Evolutionary conservation across 257 asterid genomes (phyloP), one percentile per base, ranked within the genome.

Genomic region (Cordia subcordata): DNA sequence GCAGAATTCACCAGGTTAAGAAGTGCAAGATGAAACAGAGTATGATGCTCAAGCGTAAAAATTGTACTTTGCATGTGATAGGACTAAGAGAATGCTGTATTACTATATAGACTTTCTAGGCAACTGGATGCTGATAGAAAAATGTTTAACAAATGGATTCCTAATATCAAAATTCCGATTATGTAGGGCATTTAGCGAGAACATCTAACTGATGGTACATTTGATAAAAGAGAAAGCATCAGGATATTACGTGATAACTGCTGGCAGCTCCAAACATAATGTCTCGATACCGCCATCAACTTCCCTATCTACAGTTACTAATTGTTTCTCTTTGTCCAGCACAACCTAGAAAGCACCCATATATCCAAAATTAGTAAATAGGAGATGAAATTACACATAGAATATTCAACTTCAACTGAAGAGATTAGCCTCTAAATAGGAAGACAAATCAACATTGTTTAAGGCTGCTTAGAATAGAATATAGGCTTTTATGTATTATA

Each of bases 221-320:
- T 27, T 27, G 35, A 27, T 27, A 27, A 27, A 27, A 27, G 35
- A 27, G 35, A 1, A 27, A 27, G 35, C 35, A 27, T 27, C 35
- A 27, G 35, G n/a, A 27, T 27, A 27, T 27, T 84, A 92, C 99
- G 99, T 88, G 75, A 92, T 82, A 49, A 92, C 99, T 54, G 96
- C 99, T 58, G 99, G 99, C 63, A 92, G 79, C 51, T 84, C 94
- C 82, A 92, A 74, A 68, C 79, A 81, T 68, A 92, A 51, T 13
- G 96, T 92, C 81, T 92, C 99, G 1, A 88, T 82, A 45, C 99
- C 99, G 55, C 97, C 99, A 75, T 92, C 99, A 20, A 92, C 99
- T 79, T 92, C 99, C 82, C 99, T 81, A 62, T 92, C 96, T 55
- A 88, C 97, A 8, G 85, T 77, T 15, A 67, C 96, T 40, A 66